These are phyloP conservation scores for Colletotrichum sp. DNA, from an alignment of 2,329 filamentous ascomycete species.

Conservation along the genomic window DNA sequence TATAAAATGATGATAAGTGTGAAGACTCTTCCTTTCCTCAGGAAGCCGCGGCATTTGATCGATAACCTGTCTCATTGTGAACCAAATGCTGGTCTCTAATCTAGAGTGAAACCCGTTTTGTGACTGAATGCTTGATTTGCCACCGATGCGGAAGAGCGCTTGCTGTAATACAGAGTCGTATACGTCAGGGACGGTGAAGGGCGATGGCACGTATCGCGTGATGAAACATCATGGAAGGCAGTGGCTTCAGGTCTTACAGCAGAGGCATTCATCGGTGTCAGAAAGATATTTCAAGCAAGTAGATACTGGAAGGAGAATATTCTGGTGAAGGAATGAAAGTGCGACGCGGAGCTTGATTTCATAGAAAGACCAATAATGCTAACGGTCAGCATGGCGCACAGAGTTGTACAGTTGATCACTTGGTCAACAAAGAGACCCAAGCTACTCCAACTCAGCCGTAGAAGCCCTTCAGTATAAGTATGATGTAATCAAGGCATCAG, in stretches of 20 bases:
- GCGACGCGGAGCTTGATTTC: not conserved
- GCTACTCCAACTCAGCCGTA: accelerated
- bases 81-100: not conserved
- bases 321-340: accelerated
- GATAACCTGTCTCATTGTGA: not conserved
- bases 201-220: not conserved
- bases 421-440: not conserved
- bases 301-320: not conserved
- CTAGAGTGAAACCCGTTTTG: accelerated
- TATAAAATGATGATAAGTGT: not conserved
- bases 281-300: not conserved
- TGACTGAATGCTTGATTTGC: not conserved
- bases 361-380: not conserved
- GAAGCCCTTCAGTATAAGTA: not conserved
- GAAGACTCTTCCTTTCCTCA: not conserved
- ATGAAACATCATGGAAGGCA: not conserved
- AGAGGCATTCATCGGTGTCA: not conserved
- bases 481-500: accelerated
- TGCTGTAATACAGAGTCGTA: not conserved
- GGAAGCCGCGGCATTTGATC: not conserved
- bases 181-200: accelerated
- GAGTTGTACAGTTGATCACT: accelerated
- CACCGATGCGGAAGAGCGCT: accelerated
- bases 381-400: accelerated
- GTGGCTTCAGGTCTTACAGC: accelerated